These are phyloP conservation scores for Cryptosporidium muris DNA, from an alignment of 169 alveolate species.

Conservation along the genomic window DNA sequence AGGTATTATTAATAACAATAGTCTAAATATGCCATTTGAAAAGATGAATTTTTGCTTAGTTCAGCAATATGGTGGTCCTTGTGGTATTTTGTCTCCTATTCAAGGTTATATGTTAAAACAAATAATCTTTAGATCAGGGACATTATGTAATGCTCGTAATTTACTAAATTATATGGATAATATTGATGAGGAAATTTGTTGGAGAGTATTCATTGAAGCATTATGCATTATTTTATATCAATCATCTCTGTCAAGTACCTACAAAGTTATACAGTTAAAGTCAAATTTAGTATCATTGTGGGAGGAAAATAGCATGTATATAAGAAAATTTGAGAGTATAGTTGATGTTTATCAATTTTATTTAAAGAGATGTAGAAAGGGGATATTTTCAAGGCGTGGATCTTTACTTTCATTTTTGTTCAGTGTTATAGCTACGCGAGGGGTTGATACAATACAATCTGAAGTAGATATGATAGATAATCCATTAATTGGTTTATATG, in stretches of 20 bases:
- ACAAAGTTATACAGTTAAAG: constrained; percentile 23
- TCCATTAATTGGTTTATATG: constrained; percentile 81
- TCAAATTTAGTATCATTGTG: not conserved
- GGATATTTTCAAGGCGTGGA: constrained; percentile 76
- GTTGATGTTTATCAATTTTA: constrained; percentile 78
- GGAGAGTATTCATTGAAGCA: constrained; percentile 38
- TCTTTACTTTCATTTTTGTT: constrained; percentile 79
- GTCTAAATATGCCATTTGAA: not conserved
- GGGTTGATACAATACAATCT: constrained; percentile 73
- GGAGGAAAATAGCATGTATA: not conserved
- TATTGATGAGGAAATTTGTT: constrained; percentile 14
- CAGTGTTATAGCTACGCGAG: constrained; percentile 80
- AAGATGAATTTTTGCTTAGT: constrained; percentile 47
- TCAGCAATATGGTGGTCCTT: constrained; percentile 74
- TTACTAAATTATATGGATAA: constrained; percentile 29
- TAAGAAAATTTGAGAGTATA: constrained; percentile 75
- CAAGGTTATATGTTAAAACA: constrained; percentile 50
- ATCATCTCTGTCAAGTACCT: constrained; percentile 21
- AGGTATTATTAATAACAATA: not conserved
- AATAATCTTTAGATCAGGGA: constrained; percentile 34
- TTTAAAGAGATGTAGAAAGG: constrained; percentile 71
- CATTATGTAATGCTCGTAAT: not conserved
- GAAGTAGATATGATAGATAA: constrained; percentile 81
- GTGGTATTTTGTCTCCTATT: constrained; percentile 71
- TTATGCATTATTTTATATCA: constrained; percentile 52